Evolutionary conservation across 2,329 filamentous ascomycete species (phyloP).

Genomic region (Hypoxylon sp.): DNA sequence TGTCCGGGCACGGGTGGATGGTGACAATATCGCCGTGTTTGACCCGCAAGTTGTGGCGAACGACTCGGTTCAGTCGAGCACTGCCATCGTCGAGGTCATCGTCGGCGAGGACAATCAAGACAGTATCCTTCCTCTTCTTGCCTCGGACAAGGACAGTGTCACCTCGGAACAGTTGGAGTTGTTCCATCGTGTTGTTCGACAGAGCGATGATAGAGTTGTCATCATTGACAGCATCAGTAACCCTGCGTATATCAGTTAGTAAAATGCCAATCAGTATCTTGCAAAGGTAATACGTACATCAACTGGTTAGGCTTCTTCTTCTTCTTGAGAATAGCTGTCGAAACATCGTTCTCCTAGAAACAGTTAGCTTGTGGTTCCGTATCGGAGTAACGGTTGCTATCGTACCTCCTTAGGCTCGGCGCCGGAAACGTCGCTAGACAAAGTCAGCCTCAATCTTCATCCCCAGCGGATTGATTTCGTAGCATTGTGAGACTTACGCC

Average conservation of each 20-base stretch:
- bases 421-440: conserved; percentile 84
- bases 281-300: conserved; percentile 71
- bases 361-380: conserved; percentile 46
- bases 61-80: conserved; percentile 97
- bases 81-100: conserved; percentile 98
- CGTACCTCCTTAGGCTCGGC: conserved; percentile 87
- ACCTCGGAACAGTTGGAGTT: conserved; percentile 96
- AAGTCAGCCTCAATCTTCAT: conserved; percentile 56
- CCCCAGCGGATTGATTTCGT: conserved; percentile 1
- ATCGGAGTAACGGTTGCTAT: conserved; percentile 47
- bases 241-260: conserved; percentile 68
- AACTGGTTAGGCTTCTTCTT: conserved; percentile 99
- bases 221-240: conserved; percentile 98
- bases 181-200: conserved; percentile 99
- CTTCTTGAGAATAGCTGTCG: conserved; percentile 98
- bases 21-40: conserved; percentile 99
- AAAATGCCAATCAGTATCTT: not conserved
- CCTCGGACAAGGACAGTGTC: conserved; percentile 98
- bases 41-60: conserved; percentile 97
- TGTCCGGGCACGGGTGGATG: conserved; percentile 97
- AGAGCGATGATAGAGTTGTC: conserved; percentile 99
- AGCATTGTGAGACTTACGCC: conserved; percentile 69
- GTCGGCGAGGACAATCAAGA: conserved; percentile 96
- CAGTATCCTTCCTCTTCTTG: conserved; percentile 99
- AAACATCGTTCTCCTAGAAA: conserved; percentile 84